Conservation (phyloP, 371 early-diverging fungal genomes). For the Mortierella sp. region DNA sequence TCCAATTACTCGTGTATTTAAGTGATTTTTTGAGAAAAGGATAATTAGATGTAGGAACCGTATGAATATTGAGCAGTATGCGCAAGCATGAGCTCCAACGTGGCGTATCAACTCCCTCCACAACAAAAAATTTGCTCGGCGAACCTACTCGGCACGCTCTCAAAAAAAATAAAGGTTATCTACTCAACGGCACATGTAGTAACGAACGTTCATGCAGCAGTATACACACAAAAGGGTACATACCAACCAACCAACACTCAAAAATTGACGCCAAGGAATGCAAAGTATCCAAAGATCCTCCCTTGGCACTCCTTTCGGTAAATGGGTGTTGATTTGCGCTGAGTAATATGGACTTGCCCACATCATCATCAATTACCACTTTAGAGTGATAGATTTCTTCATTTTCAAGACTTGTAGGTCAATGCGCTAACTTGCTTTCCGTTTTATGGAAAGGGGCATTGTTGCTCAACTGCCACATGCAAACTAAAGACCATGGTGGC, state of each 20-base stretch:
- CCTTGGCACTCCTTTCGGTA: background rate
- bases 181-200: background rate
- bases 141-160: background rate
- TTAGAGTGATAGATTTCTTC: background rate
- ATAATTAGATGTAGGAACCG: no score
- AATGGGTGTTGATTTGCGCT: background rate
- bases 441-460: background rate
- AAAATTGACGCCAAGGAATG: no score
- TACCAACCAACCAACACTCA: no score
- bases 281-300: no score
- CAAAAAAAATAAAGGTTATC: no score
- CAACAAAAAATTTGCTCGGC: background rate
- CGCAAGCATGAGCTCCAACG: background rate
- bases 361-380: background rate
- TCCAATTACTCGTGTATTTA: no score
- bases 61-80: no score
- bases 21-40: no score
- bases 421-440: background rate
- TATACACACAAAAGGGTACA: no score
- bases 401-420: background rate
- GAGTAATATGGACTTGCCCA: background rate
- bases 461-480: no score
- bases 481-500: background rate
- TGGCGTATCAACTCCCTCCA: background rate
- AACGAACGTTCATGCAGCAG: background rate